phyloP scores from a whole-genome alignment of 164 flowering plant species.

The Warburgia ugandensis region DNA sequence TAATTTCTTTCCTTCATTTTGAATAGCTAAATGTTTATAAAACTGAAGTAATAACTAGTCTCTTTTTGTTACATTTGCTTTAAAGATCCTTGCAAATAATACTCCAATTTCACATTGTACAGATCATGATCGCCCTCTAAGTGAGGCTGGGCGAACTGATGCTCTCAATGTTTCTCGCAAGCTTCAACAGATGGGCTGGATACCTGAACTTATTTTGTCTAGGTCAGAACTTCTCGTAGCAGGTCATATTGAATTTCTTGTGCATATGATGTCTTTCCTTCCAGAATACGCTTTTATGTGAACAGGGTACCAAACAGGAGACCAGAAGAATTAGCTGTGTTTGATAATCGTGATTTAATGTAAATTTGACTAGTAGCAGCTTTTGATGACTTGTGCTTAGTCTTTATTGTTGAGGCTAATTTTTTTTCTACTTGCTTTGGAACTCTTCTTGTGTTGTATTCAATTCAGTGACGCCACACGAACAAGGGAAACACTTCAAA shows the following conservation, averaged over 20 bases:
- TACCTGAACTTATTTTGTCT: slow-evolving; percentile 79
- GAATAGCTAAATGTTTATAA: background rate
- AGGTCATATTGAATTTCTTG: background rate
- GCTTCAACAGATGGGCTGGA: slow-evolving; percentile 74
- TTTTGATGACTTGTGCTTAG: background rate
- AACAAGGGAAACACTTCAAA: slow-evolving; percentile 66
- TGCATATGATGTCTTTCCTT: background rate
- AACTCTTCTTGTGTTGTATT: slow-evolving; percentile 6
- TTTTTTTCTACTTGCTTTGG: background rate
- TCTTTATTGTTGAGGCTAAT: background rate
- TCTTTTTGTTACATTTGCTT: too few species aligned
- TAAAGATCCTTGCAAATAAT: background rate
- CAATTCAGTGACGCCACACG: slow-evolving; percentile 82
- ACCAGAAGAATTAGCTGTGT: too few species aligned
- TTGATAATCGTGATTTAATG: too few species aligned
- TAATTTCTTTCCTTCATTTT: background rate
- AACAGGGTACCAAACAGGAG: background rate
- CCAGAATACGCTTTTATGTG: background rate
- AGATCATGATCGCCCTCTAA: slow-evolving; percentile 95
- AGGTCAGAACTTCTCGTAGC: slow-evolving; percentile 36
- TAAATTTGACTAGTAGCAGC: too few species aligned
- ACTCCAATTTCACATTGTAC: background rate
- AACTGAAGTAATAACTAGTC: background rate
- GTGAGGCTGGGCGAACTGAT: slow-evolving; percentile 63
- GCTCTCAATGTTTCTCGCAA: slow-evolving; percentile 54